A percentile compares a stretch with the other conserved stretches of the same genome.
phyloP scores from a whole-genome alignment of 176 grass and related monocot species.

The Thalia dealbata region DNA sequence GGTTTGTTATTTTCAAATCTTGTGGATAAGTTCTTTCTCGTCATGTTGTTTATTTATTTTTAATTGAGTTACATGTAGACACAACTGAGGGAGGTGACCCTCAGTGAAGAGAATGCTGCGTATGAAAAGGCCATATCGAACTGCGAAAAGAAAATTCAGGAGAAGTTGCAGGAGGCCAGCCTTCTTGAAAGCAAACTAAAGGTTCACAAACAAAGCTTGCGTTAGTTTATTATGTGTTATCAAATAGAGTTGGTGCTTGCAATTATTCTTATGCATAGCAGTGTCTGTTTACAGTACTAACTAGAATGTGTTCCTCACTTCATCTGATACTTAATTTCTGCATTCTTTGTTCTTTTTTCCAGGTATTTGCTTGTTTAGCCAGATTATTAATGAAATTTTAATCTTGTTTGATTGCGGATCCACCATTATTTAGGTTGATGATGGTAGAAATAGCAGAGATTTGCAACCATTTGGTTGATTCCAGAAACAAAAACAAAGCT shows the following conservation, averaged over 20 bases:
- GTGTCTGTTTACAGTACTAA: not conserved
- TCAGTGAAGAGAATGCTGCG: slow-evolving; percentile 69
- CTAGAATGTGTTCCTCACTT: not conserved
- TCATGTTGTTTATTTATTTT: not conserved
- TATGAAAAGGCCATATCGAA: slow-evolving; percentile 83
- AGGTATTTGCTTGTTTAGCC: too few species aligned
- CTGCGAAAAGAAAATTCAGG: slow-evolving; percentile 68
- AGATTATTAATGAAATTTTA: too few species aligned
- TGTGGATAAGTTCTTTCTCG: not conserved
- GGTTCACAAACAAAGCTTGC: slow-evolving; percentile 24
- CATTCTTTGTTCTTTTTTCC: not conserved
- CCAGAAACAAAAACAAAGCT: too few species aligned
- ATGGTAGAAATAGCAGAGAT: too few species aligned
- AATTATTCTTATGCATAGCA: not conserved
- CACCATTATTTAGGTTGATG: too few species aligned
- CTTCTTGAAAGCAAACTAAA: slow-evolving; percentile 55
- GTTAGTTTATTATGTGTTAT: not conserved
- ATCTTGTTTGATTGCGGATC: too few species aligned
- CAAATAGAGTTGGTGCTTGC: not conserved
- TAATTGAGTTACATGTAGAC: slow-evolving; percentile 25
- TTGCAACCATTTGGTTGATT: too few species aligned
- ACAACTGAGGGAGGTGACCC: slow-evolving; percentile 48
- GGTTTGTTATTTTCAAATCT: not conserved
- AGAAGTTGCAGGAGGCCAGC: slow-evolving; percentile 44
- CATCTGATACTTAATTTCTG: not conserved